These are phyloP conservation scores for Nothopassalora personata DNA, from an alignment of 2,329 filamentous ascomycete species.

Conservation along the genomic window DNA sequence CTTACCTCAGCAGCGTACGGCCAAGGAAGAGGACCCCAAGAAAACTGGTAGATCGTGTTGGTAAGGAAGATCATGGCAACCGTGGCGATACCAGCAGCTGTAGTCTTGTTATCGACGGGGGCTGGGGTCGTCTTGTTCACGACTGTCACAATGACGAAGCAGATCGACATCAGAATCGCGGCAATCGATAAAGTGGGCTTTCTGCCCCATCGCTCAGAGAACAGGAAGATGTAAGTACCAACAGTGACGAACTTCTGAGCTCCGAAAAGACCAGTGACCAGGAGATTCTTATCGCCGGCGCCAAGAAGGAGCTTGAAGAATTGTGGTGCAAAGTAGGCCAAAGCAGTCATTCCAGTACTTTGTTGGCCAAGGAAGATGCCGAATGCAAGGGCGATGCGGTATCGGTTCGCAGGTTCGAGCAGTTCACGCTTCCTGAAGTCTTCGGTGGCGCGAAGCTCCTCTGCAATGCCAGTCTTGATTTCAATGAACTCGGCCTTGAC, in stretches of 20 bases:
- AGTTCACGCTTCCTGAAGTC: slow-evolving; percentile 37
- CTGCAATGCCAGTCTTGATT: slow-evolving; percentile 45
- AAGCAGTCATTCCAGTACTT: slow-evolving; percentile 50
- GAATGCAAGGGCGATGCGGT: slow-evolving; percentile 42
- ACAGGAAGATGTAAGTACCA: slow-evolving; percentile 46
- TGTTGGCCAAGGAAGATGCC: slow-evolving; percentile 51
- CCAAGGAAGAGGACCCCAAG: slow-evolving; percentile 49
- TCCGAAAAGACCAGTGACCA: slow-evolving; percentile 52
- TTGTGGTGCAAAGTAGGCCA: slow-evolving; percentile 53
- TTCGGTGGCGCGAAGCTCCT: slow-evolving; percentile 41
- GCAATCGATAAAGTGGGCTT: slow-evolving; percentile 27
- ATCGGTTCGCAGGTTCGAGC: slow-evolving; percentile 41
- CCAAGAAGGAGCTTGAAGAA: slow-evolving; percentile 51
- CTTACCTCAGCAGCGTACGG: slow-evolving; percentile 41
- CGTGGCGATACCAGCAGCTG: slow-evolving; percentile 44
- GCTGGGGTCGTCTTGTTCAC: slow-evolving; percentile 31
- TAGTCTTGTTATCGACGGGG: slow-evolving; percentile 24
- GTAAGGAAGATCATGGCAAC: slow-evolving; percentile 53
- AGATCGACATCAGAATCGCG: slow-evolving; percentile 32
- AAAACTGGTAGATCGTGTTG: slow-evolving; percentile 50
- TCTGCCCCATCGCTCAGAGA: slow-evolving; percentile 47
- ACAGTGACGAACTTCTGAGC: slow-evolving; percentile 48
- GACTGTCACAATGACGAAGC: slow-evolving; percentile 32
- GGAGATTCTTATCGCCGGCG: slow-evolving; percentile 40
- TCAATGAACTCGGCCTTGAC: slow-evolving; percentile 46